Percentiles rank a stretch among this genome's conserved stretches.
Evolutionary conservation across 257 asterid genomes (phyloP).

Genomic region (Sherardia arvensis): DNA sequence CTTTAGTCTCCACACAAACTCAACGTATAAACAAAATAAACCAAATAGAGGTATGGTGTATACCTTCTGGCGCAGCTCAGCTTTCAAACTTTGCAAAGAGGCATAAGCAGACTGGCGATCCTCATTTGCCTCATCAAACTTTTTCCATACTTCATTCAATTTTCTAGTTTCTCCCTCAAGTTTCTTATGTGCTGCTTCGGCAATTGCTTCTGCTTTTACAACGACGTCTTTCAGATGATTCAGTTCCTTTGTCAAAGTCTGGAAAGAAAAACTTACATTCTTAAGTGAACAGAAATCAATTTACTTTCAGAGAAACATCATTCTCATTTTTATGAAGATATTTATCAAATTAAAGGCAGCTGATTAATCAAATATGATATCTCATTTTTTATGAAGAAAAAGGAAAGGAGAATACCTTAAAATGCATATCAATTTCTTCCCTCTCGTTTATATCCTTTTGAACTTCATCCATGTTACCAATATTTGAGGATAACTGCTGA

Average conservation of each 20-base stretch:
- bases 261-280: conserved; percentile 19
- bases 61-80: conserved; percentile 62
- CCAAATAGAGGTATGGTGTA: conserved; percentile 2
- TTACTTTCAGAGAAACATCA: background rate
- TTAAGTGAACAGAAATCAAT: background rate
- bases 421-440: conserved; percentile 58
- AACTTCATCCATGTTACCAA: conserved; percentile 79
- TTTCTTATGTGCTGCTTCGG: conserved; percentile 44
- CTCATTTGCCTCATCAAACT: conserved; percentile 67
- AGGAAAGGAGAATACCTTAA: conserved; percentile 46
- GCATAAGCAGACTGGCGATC: conserved; percentile 78
- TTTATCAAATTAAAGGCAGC: background rate
- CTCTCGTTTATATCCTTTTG: conserved; percentile 77
- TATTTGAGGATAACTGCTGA: conserved; percentile 68
- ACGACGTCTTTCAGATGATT: conserved; percentile 49
- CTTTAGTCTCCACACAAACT: background rate
- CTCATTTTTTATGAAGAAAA: background rate
- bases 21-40: background rate
- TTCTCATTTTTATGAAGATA: too few species aligned
- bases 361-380: background rate
- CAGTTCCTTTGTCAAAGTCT: conserved; percentile 76
- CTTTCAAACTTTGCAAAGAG: conserved; percentile 52
- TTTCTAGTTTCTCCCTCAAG: conserved; percentile 53
- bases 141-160: conserved; percentile 61
- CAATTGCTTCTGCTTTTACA: conserved; percentile 54